Conservation (phyloP, 2,329 filamentous ascomycete genomes). For the Diplocarpon rosae region DNA sequence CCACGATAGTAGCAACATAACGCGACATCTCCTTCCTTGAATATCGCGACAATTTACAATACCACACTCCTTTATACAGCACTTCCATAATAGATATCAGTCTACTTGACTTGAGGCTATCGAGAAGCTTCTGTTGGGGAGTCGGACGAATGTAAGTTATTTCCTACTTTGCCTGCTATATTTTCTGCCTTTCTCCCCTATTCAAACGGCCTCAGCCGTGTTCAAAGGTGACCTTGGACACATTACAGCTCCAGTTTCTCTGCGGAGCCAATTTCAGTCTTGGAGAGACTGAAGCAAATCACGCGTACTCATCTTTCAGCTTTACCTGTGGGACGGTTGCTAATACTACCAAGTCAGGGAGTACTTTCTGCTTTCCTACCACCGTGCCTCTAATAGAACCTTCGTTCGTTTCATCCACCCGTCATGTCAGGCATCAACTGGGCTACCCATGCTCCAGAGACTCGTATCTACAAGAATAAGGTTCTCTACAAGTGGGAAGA, state of each 20-base stretch:
- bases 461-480: constrained; percentile 24
- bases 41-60: neutral
- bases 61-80: neutral
- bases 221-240: no score
- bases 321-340: no score
- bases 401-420: neutral
- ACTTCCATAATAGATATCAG: neutral
- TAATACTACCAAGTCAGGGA: no score
- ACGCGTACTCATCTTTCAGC: no score
- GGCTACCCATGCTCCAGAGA: constrained; percentile 20
- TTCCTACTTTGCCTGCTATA: no score
- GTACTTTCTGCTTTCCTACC: neutral
- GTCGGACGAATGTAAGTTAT: neutral
- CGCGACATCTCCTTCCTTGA: neutral
- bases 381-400: neutral
- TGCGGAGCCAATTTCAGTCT: no score
- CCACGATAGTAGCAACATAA: neutral
- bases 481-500: constrained; percentile 24
- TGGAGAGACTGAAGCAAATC: no score
- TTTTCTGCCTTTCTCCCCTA: no score
- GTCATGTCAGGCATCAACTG: constrained; percentile 13
- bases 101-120: neutral
- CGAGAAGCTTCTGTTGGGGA: neutral
- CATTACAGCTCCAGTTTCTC: no score
- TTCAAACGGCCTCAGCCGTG: no score